Evolutionary conservation across 2,329 filamentous ascomycete species (phyloP).

Genomic region (Teratosphaeria epicoccoides): DNA sequence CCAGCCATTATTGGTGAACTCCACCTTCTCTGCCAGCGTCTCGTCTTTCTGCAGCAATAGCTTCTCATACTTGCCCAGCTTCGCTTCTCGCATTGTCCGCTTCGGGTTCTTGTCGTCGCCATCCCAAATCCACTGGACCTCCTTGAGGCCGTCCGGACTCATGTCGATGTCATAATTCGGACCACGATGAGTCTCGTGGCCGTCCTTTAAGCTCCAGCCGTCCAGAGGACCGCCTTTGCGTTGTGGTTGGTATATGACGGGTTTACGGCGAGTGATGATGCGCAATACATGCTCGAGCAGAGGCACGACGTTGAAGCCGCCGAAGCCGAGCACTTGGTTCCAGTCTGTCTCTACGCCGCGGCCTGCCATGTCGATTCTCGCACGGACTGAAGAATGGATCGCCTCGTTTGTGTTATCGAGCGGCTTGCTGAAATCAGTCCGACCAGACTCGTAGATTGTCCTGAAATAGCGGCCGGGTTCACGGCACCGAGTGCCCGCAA

Average conservation of each 20-base stretch:
- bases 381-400: conserved; percentile 27
- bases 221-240: conserved; percentile 18
- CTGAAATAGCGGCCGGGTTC: conserved; percentile 23
- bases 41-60: conserved; percentile 9
- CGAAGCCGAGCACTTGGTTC: conserved; percentile 9
- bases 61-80: conserved; percentile 10
- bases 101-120: conserved; percentile 7
- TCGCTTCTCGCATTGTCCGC: conserved; percentile 16
- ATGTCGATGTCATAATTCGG: conserved; percentile 16
- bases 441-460: conserved; percentile 20
- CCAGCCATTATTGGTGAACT: conserved; percentile 10
- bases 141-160: conserved; percentile 10
- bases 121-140: conserved; percentile 19
- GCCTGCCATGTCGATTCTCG: conserved; percentile 25
- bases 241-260: conserved; percentile 14
- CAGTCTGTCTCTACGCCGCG: conserved; percentile 19
- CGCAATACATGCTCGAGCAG: conserved; percentile 10
- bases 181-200: conserved; percentile 12
- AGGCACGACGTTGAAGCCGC: conserved; percentile 12
- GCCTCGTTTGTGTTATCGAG: conserved; percentile 25
- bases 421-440: conserved; percentile 9
- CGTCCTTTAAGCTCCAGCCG: conserved; percentile 24
- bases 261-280: conserved; percentile 5
- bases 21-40: conserved; percentile 6
- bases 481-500: conserved; percentile 20